Percentiles rank a stretch among this genome's conserved stretches.
These are phyloP conservation scores for Rhamnella rubrinervis DNA, from an alignment of 331 rosid species.

Conservation along the genomic window DNA sequence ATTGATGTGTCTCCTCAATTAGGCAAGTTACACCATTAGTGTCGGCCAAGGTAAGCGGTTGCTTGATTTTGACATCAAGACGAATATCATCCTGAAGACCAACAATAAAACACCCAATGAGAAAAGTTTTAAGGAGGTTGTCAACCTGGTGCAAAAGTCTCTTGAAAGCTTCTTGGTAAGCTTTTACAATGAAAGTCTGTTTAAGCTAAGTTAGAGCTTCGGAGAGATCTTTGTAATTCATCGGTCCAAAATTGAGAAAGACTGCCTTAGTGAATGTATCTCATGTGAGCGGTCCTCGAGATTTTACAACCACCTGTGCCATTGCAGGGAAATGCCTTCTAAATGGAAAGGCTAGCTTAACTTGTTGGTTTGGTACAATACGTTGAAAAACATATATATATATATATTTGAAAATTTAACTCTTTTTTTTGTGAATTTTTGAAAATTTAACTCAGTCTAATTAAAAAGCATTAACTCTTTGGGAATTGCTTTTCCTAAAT, in stretches of 20 bases:
- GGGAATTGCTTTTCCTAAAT: no score
- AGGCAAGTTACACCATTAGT: background rate
- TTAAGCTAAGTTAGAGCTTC: background rate
- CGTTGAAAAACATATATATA: background rate
- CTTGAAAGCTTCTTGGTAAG: background rate
- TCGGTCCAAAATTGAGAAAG: background rate
- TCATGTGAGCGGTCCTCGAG: background rate
- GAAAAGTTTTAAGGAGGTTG: background rate
- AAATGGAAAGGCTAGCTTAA: background rate
- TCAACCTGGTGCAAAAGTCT: background rate
- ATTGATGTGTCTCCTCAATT: background rate
- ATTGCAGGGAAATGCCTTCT: background rate
- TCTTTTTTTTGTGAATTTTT: no score
- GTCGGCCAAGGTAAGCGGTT: no score
- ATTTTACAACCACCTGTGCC: background rate
- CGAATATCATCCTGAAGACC: background rate
- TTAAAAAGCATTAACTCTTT: no score
- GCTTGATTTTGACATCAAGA: background rate
- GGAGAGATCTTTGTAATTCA: background rate
- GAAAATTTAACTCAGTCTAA: no score
- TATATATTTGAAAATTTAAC: no score
- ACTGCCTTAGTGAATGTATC: background rate
- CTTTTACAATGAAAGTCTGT: background rate
- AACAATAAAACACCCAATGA: background rate
- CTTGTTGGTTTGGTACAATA: background rate